Conservation (phyloP, 2,329 filamentous ascomycete genomes). For the Pseudogymnoascus sp. region DNA sequence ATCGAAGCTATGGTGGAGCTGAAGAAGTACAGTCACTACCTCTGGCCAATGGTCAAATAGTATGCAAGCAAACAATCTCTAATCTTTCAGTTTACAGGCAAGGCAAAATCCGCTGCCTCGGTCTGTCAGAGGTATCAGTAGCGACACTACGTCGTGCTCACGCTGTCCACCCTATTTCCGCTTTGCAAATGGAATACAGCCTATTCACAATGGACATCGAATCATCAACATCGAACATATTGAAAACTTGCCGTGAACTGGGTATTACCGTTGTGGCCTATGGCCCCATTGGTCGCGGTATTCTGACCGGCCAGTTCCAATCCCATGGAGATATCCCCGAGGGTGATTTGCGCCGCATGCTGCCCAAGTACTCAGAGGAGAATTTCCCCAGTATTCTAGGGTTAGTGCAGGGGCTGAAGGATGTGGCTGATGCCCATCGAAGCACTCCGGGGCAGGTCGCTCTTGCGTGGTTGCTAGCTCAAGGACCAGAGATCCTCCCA, state of each 20-base stretch:
- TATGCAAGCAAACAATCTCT: neutral
- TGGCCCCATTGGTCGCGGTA: constrained; percentile 42
- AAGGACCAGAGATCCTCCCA: constrained; percentile 11
- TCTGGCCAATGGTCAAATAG: neutral
- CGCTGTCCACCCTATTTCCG: constrained; percentile 39
- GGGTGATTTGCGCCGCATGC: constrained; percentile 29
- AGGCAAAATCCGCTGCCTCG: constrained; percentile 43
- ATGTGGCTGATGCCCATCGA: constrained; percentile 37
- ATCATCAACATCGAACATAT: constrained; percentile 24
- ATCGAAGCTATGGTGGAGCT: constrained; percentile 35
- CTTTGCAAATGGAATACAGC: constrained; percentile 45
- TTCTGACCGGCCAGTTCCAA: constrained; percentile 40
- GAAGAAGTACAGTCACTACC: constrained; percentile 23
- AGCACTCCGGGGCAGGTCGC: constrained; percentile 40
- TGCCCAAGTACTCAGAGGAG: constrained; percentile 20
- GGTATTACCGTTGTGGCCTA: constrained; percentile 33
- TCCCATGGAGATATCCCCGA: constrained; percentile 36
- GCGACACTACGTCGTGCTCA: constrained; percentile 41
- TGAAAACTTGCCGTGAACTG: constrained; percentile 36
- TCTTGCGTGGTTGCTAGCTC: constrained; percentile 38
- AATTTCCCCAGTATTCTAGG: constrained; percentile 42
- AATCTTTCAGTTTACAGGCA: constrained; percentile 16
- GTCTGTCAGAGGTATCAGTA: constrained; percentile 38
- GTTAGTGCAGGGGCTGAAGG: constrained; percentile 37
- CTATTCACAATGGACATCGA: constrained; percentile 43